Evolutionary conservation across 2,329 filamentous ascomycete species (phyloP).

Genomic region (Tetracladium maxilliforme): DNA sequence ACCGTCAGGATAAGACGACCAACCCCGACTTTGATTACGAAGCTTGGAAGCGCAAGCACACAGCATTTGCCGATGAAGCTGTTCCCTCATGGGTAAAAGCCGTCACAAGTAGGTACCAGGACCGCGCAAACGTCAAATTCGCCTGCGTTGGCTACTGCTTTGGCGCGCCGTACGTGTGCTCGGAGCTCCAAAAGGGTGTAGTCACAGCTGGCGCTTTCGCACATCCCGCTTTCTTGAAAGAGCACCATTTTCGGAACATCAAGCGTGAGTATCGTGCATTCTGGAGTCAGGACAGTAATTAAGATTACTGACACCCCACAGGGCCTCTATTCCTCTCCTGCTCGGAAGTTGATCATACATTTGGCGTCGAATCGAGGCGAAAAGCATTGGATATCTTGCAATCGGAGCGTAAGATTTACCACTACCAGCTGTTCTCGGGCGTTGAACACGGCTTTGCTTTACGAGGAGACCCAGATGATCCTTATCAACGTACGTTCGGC

Average conservation of each 20-base stretch:
- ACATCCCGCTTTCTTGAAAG: constrained; percentile 32
- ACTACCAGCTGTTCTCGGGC: constrained; percentile 46
- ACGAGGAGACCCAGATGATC: constrained; percentile 31
- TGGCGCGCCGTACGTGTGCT: constrained; percentile 27
- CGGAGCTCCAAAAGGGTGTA: constrained; percentile 19
- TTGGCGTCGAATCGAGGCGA: constrained; percentile 19
- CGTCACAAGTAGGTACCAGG: constrained; percentile 19
- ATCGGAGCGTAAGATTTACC: constrained; percentile 30
- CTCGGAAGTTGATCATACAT: constrained; percentile 27
- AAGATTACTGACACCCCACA: constrained; percentile 2
- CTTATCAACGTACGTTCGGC: constrained; percentile 20
- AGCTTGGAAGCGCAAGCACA: constrained; percentile 31
- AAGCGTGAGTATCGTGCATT: constrained; percentile 13
- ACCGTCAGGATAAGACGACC: constrained; percentile 12
- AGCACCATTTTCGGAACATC: constrained; percentile 24
- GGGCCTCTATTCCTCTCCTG: constrained; percentile 30
- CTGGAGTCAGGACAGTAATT: not conserved
- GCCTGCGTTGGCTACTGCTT: constrained; percentile 21
- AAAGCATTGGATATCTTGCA: constrained; percentile 26
- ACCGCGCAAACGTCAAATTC: constrained; percentile 17
- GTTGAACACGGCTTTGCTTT: constrained; percentile 51
- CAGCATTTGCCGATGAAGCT: constrained; percentile 22
- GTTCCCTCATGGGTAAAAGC: constrained; percentile 27
- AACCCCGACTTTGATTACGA: constrained; percentile 27
- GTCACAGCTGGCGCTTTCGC: constrained; percentile 30